Percentiles rank a stretch among this genome's conserved stretches.
phyloP scores from a whole-genome alignment of 257 asterid genomes.

The Solanum pennellii region DNA sequence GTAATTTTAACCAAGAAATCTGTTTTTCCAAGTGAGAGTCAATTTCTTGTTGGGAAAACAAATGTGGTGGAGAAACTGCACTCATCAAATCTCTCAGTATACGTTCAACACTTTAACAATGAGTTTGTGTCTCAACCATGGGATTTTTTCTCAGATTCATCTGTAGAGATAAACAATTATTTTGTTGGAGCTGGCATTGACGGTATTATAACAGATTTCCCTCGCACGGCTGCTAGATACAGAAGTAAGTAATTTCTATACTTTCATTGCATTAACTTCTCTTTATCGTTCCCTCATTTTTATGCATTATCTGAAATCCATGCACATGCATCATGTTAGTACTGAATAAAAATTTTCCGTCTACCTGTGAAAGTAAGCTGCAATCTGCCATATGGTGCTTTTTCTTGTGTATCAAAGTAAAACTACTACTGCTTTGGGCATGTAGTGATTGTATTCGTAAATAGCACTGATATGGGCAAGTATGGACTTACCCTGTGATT shows the following conservation, averaged over 20 bases:
- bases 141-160: conserved; percentile 80
- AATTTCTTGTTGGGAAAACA: conserved; percentile 29
- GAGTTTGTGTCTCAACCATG: conserved; percentile 81
- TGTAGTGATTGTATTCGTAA: background rate
- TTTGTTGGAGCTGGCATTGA: conserved; percentile 4
- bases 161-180: conserved; percentile 46
- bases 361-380: background rate
- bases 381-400: background rate
- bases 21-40: conserved; percentile 26
- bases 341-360: background rate
- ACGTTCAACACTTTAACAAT: conserved; percentile 46
- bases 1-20: conserved; percentile 50
- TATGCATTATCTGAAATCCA: background rate
- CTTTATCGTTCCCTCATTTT: background rate
- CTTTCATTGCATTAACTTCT: background rate
- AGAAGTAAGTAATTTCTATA: conserved; percentile 42
- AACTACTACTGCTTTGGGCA: background rate
- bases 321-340: background rate
- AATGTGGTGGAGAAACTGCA: conserved; percentile 44
- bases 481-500: background rate
- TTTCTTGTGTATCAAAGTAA: background rate
- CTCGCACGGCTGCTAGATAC: conserved; percentile 69
- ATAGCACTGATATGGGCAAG: background rate
- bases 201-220: conserved; percentile 60
- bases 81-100: conserved; percentile 35